These are phyloP conservation scores for Yarrowia osloensis DNA, from an alignment of 805 yeast genomes.

Conservation along the genomic window DNA sequence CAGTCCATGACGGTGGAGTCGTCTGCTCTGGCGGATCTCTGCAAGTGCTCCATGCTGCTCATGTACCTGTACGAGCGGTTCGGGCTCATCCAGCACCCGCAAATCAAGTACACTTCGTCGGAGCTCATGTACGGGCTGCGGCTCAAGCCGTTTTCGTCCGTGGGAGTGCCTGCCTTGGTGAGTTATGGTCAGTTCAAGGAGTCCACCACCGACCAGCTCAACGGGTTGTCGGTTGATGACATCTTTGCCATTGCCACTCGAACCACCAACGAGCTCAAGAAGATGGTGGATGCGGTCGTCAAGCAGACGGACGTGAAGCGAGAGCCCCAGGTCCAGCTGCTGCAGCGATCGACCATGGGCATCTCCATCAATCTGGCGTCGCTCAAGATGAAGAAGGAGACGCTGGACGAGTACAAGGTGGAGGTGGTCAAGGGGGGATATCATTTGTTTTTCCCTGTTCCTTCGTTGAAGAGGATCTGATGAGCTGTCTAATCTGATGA, in stretches of 20 bases:
- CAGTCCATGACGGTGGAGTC: slow-evolving; percentile 41
- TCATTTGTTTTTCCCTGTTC: slow-evolving; percentile 26
- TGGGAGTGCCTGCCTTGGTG: slow-evolving; percentile 65
- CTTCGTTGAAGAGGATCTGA: not conserved
- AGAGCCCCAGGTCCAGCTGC: slow-evolving; percentile 26
- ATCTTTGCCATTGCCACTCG: slow-evolving; percentile 23
- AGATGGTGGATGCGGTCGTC: slow-evolving; percentile 26
- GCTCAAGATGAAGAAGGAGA: slow-evolving; percentile 7
- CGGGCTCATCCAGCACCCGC: slow-evolving; percentile 11
- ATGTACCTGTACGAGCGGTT: slow-evolving; percentile 16
- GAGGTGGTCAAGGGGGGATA: slow-evolving; percentile 22
- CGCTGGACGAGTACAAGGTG: not conserved
- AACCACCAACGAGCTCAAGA: slow-evolving; percentile 5
- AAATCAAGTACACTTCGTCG: slow-evolving; percentile 33
- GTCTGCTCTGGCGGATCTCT: slow-evolving; percentile 41
- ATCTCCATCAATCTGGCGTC: slow-evolving; percentile 9
- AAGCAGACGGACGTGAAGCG: slow-evolving; percentile 25
- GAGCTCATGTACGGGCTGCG: slow-evolving; percentile 56
- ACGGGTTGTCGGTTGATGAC: not conserved
- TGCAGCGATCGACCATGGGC: slow-evolving; percentile 21
- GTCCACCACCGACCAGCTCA: slow-evolving; percentile 3
- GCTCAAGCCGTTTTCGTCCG: slow-evolving; percentile 75
- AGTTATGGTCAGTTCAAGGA: slow-evolving; percentile 19
- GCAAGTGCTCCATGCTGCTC: slow-evolving; percentile 31
- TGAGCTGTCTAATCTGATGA: not conserved